Evolutionary conservation across 208 protist genomes (phyloP).

Genomic region (Naegleria lovaniensis): DNA sequence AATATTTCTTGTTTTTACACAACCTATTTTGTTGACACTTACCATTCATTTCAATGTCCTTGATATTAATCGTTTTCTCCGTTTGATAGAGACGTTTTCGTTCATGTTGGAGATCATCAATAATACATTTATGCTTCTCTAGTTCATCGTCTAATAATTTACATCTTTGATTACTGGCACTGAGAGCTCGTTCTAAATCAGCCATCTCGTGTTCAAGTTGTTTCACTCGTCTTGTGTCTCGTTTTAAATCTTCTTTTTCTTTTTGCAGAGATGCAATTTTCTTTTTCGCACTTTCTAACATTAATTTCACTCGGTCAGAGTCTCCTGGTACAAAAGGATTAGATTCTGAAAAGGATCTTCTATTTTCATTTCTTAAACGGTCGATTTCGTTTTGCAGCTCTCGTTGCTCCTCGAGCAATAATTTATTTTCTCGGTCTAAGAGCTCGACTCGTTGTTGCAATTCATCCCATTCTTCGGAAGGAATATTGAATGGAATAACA

Average conservation of each 20-base stretch:
- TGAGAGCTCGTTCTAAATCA: neutral
- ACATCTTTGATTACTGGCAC: neutral
- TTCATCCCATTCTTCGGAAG: conserved; percentile 1
- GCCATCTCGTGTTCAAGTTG: neutral
- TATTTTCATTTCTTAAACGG: conserved; percentile 10
- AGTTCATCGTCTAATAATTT: neutral
- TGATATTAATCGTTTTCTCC: neutral
- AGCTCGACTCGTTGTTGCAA: neutral
- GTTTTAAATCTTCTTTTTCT: neutral
- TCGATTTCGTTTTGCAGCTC: conserved; percentile 5
- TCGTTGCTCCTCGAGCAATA: conserved; percentile 1
- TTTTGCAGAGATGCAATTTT: neutral
- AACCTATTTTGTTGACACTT: neutral
- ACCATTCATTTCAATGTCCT: neutral
- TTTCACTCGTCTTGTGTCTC: neutral
- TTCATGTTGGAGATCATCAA: neutral
- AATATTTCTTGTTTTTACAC: too few species aligned
- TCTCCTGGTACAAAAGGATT: neutral
- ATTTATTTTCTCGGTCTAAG: neutral
- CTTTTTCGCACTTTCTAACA: conserved; percentile 14
- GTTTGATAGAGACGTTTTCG: neutral
- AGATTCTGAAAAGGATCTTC: neutral
- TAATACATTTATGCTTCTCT: neutral
- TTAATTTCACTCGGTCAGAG: neutral
- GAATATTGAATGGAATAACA: neutral